A percentile compares a stretch with the other conserved stretches of the same genome.
These are phyloP conservation scores for Clarireedia monteithiana DNA, from an alignment of 2,329 filamentous ascomycete genomes.

Conservation along the genomic window DNA sequence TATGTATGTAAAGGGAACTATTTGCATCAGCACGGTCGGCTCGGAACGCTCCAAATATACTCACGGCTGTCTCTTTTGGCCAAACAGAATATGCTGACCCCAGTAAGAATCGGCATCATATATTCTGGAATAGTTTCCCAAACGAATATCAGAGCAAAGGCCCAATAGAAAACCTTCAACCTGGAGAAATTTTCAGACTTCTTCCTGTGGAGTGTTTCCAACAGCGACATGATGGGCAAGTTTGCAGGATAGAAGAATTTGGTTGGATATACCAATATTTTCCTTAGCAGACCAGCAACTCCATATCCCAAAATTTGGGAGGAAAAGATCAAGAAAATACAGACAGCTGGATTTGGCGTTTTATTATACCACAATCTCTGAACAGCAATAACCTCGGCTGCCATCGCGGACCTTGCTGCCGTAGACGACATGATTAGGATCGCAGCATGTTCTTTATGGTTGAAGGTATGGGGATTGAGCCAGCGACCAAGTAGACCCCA, in stretches of 20 bases:
- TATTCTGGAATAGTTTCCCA: conserved; percentile 9
- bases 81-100: conserved; percentile 38
- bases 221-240: conserved; percentile 36
- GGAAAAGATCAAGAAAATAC: conserved; percentile 47
- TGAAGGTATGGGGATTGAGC: conserved; percentile 59
- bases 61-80: conserved; percentile 32
- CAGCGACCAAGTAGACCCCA: conserved; percentile 36
- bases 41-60: not conserved
- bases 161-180: conserved; percentile 33
- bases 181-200: conserved; percentile 32
- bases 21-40: not conserved
- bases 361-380: conserved; percentile 46
- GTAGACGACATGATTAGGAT: conserved; percentile 53
- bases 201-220: conserved; percentile 34
- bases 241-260: conserved; percentile 59
- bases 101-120: conserved; percentile 40
- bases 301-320: conserved; percentile 58
- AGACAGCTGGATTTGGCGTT: conserved; percentile 33
- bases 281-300: conserved; percentile 49
- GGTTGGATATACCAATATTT: conserved; percentile 50
- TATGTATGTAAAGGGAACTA: conserved; percentile 37
- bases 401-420: conserved; percentile 56
- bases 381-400: conserved; percentile 64
- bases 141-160: conserved; percentile 13
- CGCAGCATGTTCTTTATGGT: conserved; percentile 59